These are phyloP conservation scores for Claviceps purpurea DNA, from an alignment of 2,329 filamentous ascomycete species.

Conservation along the genomic window DNA sequence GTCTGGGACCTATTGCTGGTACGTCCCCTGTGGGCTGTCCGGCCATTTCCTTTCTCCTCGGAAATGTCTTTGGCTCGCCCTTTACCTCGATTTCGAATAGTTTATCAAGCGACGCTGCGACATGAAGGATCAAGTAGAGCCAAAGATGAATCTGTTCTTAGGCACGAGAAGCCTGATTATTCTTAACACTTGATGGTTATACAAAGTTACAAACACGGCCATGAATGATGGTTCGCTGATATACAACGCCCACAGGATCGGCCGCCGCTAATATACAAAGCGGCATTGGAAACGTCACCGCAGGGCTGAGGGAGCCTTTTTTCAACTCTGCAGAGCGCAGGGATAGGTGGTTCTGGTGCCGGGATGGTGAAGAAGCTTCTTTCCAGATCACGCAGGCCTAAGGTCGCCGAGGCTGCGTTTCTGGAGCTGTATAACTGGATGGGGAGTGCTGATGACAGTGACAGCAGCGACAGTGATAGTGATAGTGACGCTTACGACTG, in stretches of 20 bases:
- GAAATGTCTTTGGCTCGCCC: too few species aligned
- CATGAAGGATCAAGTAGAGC: too few species aligned
- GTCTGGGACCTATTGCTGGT: too few species aligned
- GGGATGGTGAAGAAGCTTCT: constrained; percentile 10
- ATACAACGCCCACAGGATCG: not conserved
- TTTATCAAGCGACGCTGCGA: too few species aligned
- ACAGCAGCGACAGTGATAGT: not conserved
- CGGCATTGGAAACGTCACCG: constrained; percentile 15
- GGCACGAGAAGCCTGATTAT: too few species aligned
- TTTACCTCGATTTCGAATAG: too few species aligned
- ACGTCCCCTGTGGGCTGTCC: too few species aligned
- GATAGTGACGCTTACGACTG: not conserved
- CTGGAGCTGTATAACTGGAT: not conserved
- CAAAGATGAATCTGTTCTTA: too few species aligned
- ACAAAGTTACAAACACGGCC: too few species aligned
- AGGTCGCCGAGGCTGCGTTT: not conserved
- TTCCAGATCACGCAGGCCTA: constrained; percentile 4
- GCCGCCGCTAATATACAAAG: constrained; percentile 9
- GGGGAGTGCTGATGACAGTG: not conserved
- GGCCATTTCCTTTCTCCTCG: too few species aligned
- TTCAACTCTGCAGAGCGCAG: constrained; percentile 20
- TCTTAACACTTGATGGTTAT: too few species aligned
- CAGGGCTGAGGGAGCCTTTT: constrained; percentile 13
- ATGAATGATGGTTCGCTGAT: too few species aligned
- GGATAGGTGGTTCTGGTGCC: constrained; percentile 14